phyloP scores from a whole-genome alignment of 176 grass and related monocot species.

The Oryza officinalis region DNA sequence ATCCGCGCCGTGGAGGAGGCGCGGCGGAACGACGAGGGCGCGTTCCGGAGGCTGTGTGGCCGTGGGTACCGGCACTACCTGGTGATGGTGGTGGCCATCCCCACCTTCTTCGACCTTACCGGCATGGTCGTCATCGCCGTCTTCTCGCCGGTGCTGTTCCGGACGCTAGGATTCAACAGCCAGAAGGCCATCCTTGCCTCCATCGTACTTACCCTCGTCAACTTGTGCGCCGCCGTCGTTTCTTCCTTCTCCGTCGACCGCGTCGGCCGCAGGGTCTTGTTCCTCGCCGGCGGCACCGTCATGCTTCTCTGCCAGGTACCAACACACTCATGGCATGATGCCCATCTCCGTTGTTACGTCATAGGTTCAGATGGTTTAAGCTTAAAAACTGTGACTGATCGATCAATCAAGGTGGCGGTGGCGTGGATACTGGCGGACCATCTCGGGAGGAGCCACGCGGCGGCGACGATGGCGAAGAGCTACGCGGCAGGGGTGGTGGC shows the following conservation, averaged over 20 bases:
- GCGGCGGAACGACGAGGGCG: slow-evolving; percentile 46
- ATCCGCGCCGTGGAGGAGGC: slow-evolving; percentile 27
- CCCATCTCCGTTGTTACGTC: background rate
- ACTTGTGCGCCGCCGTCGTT: slow-evolving; percentile 18
- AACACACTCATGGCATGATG: background rate
- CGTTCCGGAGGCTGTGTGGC: slow-evolving; percentile 43
- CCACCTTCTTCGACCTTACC: slow-evolving; percentile 64
- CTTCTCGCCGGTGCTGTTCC: slow-evolving; percentile 65
- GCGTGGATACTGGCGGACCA: slow-evolving; percentile 62
- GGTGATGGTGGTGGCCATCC: slow-evolving; percentile 61
- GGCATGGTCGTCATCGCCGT: slow-evolving; percentile 53
- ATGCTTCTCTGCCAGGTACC: slow-evolving; percentile 55
- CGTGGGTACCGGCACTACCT: slow-evolving; percentile 53
- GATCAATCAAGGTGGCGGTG: slow-evolving; percentile 22
- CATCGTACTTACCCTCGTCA: slow-evolving; percentile 41
- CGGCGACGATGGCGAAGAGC: slow-evolving; percentile 35
- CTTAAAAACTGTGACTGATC: background rate
- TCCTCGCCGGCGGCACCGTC: slow-evolving; percentile 44
- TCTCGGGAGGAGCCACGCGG: slow-evolving; percentile 29
- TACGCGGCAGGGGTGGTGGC: slow-evolving; percentile 62
- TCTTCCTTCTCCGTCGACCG: slow-evolving; percentile 48
- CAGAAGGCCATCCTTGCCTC: slow-evolving; percentile 50
- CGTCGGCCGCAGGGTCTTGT: slow-evolving; percentile 47
- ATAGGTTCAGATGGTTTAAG: background rate
- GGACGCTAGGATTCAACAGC: slow-evolving; percentile 61